Evolutionary conservation across 306 rosid genomes (phyloP).

Genomic region (Ziziphus jujuba): DNA sequence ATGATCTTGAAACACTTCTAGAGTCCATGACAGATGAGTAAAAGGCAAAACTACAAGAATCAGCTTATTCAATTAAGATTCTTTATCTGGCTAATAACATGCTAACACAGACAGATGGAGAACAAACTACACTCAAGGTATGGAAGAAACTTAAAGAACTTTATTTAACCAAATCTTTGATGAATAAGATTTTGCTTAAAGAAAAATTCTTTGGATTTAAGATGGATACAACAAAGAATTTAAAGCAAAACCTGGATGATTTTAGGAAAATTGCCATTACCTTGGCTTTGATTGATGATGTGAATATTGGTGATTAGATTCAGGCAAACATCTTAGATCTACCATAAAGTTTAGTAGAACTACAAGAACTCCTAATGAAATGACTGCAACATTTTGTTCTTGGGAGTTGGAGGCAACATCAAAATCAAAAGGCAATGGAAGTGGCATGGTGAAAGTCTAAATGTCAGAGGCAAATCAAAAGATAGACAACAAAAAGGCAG

Average conservation of each 20-base stretch:
- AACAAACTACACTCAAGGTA: neutral
- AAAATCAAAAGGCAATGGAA: neutral
- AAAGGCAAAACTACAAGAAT: neutral
- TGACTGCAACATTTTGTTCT: neutral
- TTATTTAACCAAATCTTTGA: neutral
- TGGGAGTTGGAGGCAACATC: too few relatives aligned
- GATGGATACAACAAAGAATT: neutral
- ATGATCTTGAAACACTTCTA: neutral
- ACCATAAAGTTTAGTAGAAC: neutral
- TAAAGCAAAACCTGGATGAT: neutral
- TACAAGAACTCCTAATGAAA: neutral
- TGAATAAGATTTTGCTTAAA: neutral
- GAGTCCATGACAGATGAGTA: neutral
- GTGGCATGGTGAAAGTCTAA: neutral
- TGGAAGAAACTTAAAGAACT: neutral
- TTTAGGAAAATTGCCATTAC: neutral
- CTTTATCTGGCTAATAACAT: neutral
- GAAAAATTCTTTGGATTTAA: neutral
- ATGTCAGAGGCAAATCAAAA: neutral
- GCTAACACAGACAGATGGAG: neutral
- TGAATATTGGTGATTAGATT: neutral
- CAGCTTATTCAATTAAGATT: neutral
- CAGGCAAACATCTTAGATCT: neutral
- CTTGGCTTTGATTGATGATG: neutral
- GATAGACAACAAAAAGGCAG: neutral